phyloP scores from a whole-genome alignment of 108 stramenopile species.

The Cyclotella sp. region DNA sequence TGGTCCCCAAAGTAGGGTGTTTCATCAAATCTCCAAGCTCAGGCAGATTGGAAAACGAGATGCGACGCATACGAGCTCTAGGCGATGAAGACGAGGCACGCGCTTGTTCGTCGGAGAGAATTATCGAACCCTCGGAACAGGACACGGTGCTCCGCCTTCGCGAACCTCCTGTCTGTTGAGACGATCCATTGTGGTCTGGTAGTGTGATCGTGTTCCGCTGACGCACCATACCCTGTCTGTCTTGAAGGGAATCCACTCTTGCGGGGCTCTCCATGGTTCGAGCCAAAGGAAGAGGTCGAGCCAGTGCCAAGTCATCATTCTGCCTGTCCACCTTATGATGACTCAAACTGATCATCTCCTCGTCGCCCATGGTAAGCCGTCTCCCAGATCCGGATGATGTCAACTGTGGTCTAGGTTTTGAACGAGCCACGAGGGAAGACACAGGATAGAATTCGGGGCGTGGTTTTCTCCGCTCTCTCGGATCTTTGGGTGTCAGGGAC shows the following conservation, averaged over 20 bases:
- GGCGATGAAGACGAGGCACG: background rate
- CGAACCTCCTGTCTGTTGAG: too few species aligned
- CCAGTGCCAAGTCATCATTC: background rate
- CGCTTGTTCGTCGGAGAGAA: background rate
- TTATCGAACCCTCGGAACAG: background rate
- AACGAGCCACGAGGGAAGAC: background rate
- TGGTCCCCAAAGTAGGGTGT: background rate
- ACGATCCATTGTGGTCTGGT: too few species aligned
- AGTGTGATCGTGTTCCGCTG: too few species aligned
- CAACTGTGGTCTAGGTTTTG: background rate
- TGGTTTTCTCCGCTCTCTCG: background rate
- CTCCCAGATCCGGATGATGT: background rate
- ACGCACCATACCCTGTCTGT: too few species aligned
- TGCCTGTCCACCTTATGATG: background rate
- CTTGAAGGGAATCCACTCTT: too few species aligned
- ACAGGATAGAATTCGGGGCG: background rate
- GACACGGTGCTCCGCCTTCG: background rate
- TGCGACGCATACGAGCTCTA: background rate
- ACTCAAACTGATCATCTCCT: background rate
- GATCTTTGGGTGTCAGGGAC: background rate
- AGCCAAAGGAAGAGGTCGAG: background rate
- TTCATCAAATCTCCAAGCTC: background rate
- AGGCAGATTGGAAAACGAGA: slow-evolving; percentile 13
- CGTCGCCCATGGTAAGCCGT: background rate
- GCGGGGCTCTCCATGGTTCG: background rate